phyloP scores from a whole-genome alignment of 129 eudicot genomes.

The Arctium lappa region DNA sequence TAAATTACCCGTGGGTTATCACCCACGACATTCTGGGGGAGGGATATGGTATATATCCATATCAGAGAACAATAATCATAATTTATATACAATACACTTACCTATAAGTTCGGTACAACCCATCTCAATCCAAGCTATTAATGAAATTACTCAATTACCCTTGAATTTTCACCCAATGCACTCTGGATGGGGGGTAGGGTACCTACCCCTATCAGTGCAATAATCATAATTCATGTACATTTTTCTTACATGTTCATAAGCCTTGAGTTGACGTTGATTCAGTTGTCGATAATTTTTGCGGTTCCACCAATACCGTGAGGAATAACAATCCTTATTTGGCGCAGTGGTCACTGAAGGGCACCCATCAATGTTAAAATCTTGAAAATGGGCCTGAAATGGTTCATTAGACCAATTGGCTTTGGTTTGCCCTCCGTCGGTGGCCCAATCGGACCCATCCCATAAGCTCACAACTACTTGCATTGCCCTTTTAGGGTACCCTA shows the following conservation, averaged over 20 bases:
- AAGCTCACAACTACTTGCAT: conserved; percentile 56
- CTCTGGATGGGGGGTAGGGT: conserved; percentile 56
- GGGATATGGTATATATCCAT: not conserved
- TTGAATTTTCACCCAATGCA: conserved; percentile 19
- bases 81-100: not conserved
- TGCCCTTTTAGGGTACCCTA: conserved; percentile 51
- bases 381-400: conserved; percentile 53
- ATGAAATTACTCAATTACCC: not conserved
- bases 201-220: conserved; percentile 51
- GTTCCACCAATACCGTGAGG: conserved; percentile 62
- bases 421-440: conserved; percentile 56
- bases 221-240: conserved; percentile 69
- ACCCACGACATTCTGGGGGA: not conserved
- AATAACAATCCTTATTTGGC: conserved; percentile 31
- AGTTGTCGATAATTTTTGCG: conserved; percentile 33
- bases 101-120: not conserved
- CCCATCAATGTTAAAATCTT: conserved; percentile 47
- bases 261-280: conserved; percentile 13
- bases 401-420: conserved; percentile 47
- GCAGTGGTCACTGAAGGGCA: conserved; percentile 24
- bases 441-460: conserved; percentile 77
- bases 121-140: not conserved
- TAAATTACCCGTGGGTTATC: not conserved
- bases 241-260: conserved; percentile 27
- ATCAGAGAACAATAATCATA: not conserved